Base-by-base conservation (phyloP, 139 green algal species). In the Microglena sp. region DNA sequence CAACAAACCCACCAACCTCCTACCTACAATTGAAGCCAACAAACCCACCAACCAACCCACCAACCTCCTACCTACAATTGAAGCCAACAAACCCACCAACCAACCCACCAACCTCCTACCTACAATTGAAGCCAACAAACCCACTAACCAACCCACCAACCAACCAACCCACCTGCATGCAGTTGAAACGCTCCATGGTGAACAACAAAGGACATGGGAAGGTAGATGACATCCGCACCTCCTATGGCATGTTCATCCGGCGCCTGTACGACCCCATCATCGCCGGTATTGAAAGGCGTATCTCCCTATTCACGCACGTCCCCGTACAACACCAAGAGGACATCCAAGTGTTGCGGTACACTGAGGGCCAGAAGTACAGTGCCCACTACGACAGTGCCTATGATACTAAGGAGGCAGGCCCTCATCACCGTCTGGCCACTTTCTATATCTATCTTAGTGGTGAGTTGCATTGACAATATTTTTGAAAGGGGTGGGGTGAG, bases 401-500 rank as follows among this genome's bases (percentile, higher is more conserved):
- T 30, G 62, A 75, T 45, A 56, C 62, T 2, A 71, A 33, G n/a
- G 68, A 77, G 3, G 68, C 65, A 33, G 72, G 72, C 26, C 72
- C 72, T 30, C 66, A 79, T 34, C 69, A 58, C 55, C 63, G 78
- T 27, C 59, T 79, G 27, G 75, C 75, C 24, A 92, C 86, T 8
- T 72, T 91, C 6, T 77, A 89, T 7, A 62, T 92, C 35, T 92
- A 89, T 69, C n/a, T n/a, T n/a, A n/a, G n/a, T n/a, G n/a, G n/a
- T n/a, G n/a, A n/a, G n/a, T n/a, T n/a, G n/a, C n/a, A n/a, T n/a
- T n/a, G n/a, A n/a, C n/a, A n/a, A n/a, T n/a, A n/a, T n/a, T n/a
- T n/a, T n/a, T n/a, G n/a, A n/a, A n/a, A n/a, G n/a, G n/a, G n/a
- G n/a, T n/a, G n/a, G n/a, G n/a, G n/a, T n/a, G n/a, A n/a, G n/a